Base-by-base conservation (phyloP, 164 flowering plant species). In the Platanus orientalis region DNA sequence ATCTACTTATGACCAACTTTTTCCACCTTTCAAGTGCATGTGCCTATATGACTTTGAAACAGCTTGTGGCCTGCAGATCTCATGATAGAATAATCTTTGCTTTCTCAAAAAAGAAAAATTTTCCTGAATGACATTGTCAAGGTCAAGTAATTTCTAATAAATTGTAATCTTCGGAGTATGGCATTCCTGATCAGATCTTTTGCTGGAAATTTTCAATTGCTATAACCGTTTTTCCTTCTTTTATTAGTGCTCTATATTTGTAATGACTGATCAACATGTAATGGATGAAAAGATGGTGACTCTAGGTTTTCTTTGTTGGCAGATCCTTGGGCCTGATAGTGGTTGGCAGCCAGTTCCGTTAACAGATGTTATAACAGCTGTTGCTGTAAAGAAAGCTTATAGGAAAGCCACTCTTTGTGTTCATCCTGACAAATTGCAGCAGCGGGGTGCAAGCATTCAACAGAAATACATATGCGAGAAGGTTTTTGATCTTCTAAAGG, bases 401-500 rank as follows among this genome's bases (percentile, higher is more conserved):
- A 77, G 92, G 48, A 93, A 84, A 63, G 97, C 98, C 68, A 83
- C 96, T 56, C 90, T 90, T 7, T 85, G 77, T 71, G 96, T 90
- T 34, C 98, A 93, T 71, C 97, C 97, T 49, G 98, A 93, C 74
- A 90, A 90, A 77, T 73, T 93, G 69, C 98, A 90, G 74, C 98
- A 93, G 54, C 84, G 96, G 6, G 90, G 98, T 61, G 96, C 97
- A 20, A 87, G 75, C 79, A 79, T 87, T 67, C 92, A 81, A 63
- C 97, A 93, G 67, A 93, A 90, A 79, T 87, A 93, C 77, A 80
- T 81, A 57, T 90, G 94, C 40, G 98, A 90, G 77, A 90, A 90
- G 75, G 98, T 93, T 61, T 93, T 90, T 72, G 96, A 93, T 85
- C 96, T 93, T 71, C 75, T 93, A 20, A 84, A 93, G 98, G 98